phyloP scores from a whole-genome alignment of 2,329 filamentous ascomycete genomes.

The Fusarium pseudocircinatum region DNA sequence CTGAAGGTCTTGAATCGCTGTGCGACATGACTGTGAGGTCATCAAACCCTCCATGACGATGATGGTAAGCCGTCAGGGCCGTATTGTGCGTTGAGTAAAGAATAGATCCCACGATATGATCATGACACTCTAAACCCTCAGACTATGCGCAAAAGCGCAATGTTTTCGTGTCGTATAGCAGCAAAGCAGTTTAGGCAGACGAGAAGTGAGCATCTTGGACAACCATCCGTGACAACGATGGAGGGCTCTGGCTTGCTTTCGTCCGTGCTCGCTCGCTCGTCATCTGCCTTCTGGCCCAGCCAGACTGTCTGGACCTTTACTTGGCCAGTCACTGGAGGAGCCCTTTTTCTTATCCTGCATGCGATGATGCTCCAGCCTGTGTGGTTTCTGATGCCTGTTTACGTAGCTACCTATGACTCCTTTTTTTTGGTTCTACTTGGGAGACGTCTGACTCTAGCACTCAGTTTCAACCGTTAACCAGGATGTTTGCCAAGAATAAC shows the following conservation, averaged over 20 bases:
- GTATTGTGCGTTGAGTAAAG: constrained; percentile 2
- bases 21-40: constrained; percentile 32
- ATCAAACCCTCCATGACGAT: constrained; percentile 34
- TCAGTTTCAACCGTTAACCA: constrained; percentile 4
- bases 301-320: neutral
- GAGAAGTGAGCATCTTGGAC: neutral
- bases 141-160: neutral
- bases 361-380: constrained; percentile 8
- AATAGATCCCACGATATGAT: neutral
- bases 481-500: constrained; percentile 10
- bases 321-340: constrained; percentile 10
- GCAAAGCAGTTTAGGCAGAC: constrained; percentile 26
- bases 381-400: constrained; percentile 27
- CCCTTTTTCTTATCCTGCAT: constrained; percentile 3
- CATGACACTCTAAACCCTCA: constrained; percentile 5
- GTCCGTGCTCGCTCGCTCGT: constrained; percentile 10
- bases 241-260: neutral
- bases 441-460: neutral
- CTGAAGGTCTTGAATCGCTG: constrained; percentile 24
- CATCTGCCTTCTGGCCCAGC: constrained; percentile 7
- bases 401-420: constrained; percentile 22
- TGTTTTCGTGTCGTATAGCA: neutral
- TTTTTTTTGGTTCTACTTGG: neutral
- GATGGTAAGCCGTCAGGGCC: constrained; percentile 6
- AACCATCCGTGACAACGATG: constrained; percentile 2